These are phyloP conservation scores for Boletellus emodensis DNA, from an alignment of 768 basidiomycete species.

Conservation along the genomic window DNA sequence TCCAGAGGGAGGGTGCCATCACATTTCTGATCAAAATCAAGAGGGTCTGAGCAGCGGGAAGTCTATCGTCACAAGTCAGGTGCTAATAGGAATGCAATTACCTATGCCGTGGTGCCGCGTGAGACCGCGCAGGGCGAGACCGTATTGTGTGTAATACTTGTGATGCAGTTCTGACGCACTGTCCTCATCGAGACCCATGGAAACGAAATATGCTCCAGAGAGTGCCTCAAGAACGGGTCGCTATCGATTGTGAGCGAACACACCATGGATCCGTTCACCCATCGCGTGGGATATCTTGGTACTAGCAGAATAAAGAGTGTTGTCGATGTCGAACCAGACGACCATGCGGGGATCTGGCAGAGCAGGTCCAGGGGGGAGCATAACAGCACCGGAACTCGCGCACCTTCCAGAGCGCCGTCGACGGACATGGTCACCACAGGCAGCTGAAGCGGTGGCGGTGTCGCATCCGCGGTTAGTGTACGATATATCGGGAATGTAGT, in stretches of 20 bases:
- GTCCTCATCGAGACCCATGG: slow-evolving; percentile 61
- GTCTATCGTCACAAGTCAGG: neutral
- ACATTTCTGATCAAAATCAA: slow-evolving; percentile 82
- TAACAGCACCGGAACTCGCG: neutral
- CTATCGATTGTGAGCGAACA: slow-evolving; percentile 4
- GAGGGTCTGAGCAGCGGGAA: slow-evolving; percentile 51
- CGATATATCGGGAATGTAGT: slow-evolving; percentile 16
- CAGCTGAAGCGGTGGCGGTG: slow-evolving; percentile 7
- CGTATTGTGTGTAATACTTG: slow-evolving; percentile 76
- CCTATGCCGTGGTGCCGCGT: slow-evolving; percentile 74
- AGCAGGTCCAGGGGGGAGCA: neutral
- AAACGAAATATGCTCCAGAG: slow-evolving; percentile 65
- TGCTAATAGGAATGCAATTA: slow-evolving; percentile 20
- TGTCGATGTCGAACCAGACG: slow-evolving; percentile 85
- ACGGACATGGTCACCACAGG: slow-evolving; percentile 26
- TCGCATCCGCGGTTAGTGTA: neutral
- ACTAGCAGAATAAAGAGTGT: slow-evolving; percentile 79
- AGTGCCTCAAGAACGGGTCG: neutral
- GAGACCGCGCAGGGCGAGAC: slow-evolving; percentile 77
- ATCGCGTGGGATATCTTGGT: slow-evolving; percentile 73
- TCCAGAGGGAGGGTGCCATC: slow-evolving; percentile 83
- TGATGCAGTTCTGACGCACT: slow-evolving; percentile 67
- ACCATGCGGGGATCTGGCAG: slow-evolving; percentile 52
- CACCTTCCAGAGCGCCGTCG: slow-evolving; percentile 25
- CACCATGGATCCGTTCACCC: slow-evolving; percentile 76